These are phyloP conservation scores for Aspergillus niger DNA, from an alignment of 2,329 filamentous ascomycete species.

Conservation along the genomic window DNA sequence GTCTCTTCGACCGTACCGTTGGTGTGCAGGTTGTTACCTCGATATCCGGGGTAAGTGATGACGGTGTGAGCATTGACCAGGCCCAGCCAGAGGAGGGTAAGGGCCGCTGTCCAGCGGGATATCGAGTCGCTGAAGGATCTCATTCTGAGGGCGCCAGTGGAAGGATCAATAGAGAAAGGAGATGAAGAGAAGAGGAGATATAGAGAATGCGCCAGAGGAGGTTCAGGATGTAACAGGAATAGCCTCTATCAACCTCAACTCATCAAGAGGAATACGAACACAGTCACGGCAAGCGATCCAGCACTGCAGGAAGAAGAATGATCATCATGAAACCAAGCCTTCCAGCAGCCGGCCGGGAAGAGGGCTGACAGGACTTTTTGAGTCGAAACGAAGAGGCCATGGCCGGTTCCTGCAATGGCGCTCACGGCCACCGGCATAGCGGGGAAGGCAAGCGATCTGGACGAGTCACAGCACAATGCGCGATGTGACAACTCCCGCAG, in stretches of 20 bases:
- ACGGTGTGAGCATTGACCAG: conserved; percentile 65
- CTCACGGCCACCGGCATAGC: conserved; percentile 15
- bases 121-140: conserved; percentile 25
- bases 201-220: background rate
- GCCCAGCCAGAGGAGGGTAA: conserved; percentile 40
- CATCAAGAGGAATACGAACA: conserved; percentile 8
- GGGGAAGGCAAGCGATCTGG: conserved; percentile 15
- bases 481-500: conserved; percentile 38
- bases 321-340: conserved; percentile 27
- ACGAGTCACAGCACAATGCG: conserved; percentile 31
- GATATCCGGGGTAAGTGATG: conserved; percentile 81
- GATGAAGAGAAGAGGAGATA: conserved; percentile 9
- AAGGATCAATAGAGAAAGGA: background rate
- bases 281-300: conserved; percentile 3
- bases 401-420: conserved; percentile 20
- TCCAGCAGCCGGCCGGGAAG: conserved; percentile 15
- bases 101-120: conserved; percentile 30
- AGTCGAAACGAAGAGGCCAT: conserved; percentile 25
- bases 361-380: conserved; percentile 35
- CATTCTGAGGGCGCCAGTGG: conserved; percentile 27
- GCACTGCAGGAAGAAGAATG: conserved; percentile 5
- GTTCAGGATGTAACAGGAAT: conserved; percentile 6
- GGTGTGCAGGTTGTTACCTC: conserved; percentile 81
- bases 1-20: conserved; percentile 61
- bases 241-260: conserved; percentile 3